Base-by-base conservation (phyloP, 768 basidiomycete genomes). In the Lentinus brumalis region DNA sequence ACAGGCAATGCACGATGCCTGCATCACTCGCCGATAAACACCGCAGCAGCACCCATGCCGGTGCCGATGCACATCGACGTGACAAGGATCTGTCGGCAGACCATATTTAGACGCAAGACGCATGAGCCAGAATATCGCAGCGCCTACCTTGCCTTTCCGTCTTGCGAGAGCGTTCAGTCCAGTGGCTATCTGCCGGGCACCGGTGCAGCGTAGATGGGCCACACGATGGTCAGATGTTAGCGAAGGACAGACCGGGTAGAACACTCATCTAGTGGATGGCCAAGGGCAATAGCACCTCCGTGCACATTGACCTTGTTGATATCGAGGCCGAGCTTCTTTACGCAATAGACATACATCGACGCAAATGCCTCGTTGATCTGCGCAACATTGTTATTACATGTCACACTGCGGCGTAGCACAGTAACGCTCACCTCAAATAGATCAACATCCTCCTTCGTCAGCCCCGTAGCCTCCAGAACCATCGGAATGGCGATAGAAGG, bases 331-430 rank as follows among this genome's bases (percentile, higher is more conserved):
- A 95, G 83, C 59, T 82, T 71, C 64, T 86, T 86, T 39, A 92
- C 74, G 52, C 83, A 84, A 70, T 96, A 92, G 0, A 89, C 83
- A 59, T 83, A 90, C 76, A 91, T 90, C 0, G 90, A 92, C 10
- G 92, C 92, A 67, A 96, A 95, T 0, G 93, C 94, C 69, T 96
- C 94, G 69, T 96, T 96, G 73, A 96, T 89, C 90, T 94, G 52
- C 29, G 42, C 31, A 21, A 30, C 10, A 6, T 39, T 59, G 32
- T 31, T 21, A 15, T 10, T 18, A 6, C 7, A 11, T 11, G 30
- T 8, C 41, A 35, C 12, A 30, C 50, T 0, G 41, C 41, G 42
- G 51, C 6, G 15, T 35, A 8, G 12, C 16, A 26, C 39, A 50
- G 15, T 29, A n/a, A 29, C 9, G 39, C 47, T 26, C 61, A 86